Evolutionary conservation across 2,329 filamentous ascomycete species (phyloP).

Genomic region (Phyllosticta paracitricarpa): DNA sequence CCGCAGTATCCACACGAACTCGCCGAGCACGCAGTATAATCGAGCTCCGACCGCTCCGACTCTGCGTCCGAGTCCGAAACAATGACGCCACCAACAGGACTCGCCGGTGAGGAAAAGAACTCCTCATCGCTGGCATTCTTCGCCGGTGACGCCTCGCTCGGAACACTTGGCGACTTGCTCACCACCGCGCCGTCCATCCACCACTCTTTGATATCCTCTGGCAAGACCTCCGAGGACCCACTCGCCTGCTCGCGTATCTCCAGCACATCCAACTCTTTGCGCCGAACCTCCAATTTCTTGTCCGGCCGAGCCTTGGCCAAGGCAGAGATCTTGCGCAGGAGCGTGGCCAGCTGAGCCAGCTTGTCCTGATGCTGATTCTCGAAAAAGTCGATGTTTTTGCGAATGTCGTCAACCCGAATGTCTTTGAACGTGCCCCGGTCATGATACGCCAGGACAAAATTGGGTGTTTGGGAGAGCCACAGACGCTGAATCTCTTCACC

Average conservation of each 20-base stretch:
- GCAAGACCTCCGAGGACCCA: background rate
- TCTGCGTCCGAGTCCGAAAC: conserved; percentile 17
- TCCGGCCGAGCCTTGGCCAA: conserved; percentile 16
- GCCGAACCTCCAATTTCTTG: conserved; percentile 26
- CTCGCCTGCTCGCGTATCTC: conserved; percentile 26
- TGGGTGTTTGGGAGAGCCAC: conserved; percentile 43
- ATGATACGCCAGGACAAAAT: conserved; percentile 44
- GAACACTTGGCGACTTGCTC: background rate
- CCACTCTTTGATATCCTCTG: background rate
- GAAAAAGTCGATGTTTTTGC: conserved; percentile 30
- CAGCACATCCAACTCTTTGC: conserved; percentile 19
- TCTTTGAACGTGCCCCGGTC: conserved; percentile 33
- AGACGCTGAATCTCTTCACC: conserved; percentile 34
- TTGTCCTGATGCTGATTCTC: conserved; percentile 28
- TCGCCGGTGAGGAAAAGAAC: background rate
- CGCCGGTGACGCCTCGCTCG: background rate
- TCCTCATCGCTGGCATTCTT: background rate
- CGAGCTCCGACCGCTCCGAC: conserved; percentile 11
- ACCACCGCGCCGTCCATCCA: background rate
- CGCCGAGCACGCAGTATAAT: conserved; percentile 28
- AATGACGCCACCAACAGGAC: conserved; percentile 4
- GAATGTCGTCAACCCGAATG: conserved; percentile 31
- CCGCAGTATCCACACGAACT: conserved; percentile 29
- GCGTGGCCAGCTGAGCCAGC: conserved; percentile 18
- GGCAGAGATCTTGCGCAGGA: conserved; percentile 24